Base-by-base conservation (phyloP, 495 filamentous ascomycete genomes). In the Cladorrhinum samala region DNA sequence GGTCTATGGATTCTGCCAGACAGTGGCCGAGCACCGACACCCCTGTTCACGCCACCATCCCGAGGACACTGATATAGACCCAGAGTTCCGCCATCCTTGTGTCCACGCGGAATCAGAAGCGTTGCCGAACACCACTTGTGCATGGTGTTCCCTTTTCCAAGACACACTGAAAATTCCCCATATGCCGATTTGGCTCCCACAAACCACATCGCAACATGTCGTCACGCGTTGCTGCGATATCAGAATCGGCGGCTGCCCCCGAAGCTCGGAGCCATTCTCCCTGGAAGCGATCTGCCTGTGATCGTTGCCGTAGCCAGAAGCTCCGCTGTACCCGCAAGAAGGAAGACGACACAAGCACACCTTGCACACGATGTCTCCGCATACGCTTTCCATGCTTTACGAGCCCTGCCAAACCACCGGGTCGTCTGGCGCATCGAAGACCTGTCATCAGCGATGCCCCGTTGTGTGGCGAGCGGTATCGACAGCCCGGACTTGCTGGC, bases 181-280 rank as follows among this genome's bases (percentile, higher is more conserved):
- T 33, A 33, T 33, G 27, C 27, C 27, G 11, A 6, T 11, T 33
- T 11, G 27, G 11, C 27, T 11, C n/a, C n/a, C 5, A 6, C 27
- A 33, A 11, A 6, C 27, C 5, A 6, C 27, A 33, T 33, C 27
- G 11, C 21, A 33, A 3, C 1, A 47, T 47, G 45, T 20, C 45
- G 9, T 47, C 45, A 27, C 45, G 23, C 17, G 30, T 33, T n/a
- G 24, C 45, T 19, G 20, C 45, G 23, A 25, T 33, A 8, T 47
- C 45, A 20, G 45, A 47, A 23, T 33, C 45, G n/a, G 45, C 45
- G 16, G 24, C 45, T 14, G 14, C 16, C 20, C 45, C 45, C 45
- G 45, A 47, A 47, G 45, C 45, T 47, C 45, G 45, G 45, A 47
- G 45, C 24, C 45, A 47, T 33, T 47, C 45, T 7, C 45, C 45